Percentiles rank a stretch among this genome's conserved stretches.
Conservation (phyloP, 192 early-diverging fungal species). For the Phlyctochytrium planicorne region DNA sequence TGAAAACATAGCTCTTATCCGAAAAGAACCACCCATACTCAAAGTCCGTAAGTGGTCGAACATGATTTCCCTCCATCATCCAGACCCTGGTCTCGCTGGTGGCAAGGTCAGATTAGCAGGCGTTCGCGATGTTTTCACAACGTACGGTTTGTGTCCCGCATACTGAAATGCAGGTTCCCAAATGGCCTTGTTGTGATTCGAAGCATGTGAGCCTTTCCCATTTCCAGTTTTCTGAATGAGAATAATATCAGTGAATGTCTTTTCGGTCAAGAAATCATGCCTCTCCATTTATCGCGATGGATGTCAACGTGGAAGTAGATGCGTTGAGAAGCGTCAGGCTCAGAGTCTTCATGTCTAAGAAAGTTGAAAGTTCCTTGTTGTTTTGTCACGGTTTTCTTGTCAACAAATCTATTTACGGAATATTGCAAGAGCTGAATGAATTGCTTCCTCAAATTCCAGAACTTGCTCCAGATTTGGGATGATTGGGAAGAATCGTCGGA, state of each 20-base stretch:
- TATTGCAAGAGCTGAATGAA: no score
- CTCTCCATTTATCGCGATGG: not conserved
- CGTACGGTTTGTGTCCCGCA: not conserved
- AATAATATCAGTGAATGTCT: no score
- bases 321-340: not conserved
- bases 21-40: not conserved
- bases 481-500: no score
- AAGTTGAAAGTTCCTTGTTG: no score
- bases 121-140: not conserved
- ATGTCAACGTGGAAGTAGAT: not conserved
- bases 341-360: not conserved
- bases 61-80: not conserved
- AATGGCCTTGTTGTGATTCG: no score
- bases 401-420: no score
- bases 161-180: not conserved
- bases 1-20: not conserved
- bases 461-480: no score
- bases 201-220: no score
- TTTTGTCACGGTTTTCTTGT: not conserved
- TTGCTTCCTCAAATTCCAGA: no score
- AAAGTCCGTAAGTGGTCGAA: not conserved
- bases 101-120: no score
- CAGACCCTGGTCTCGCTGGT: not conserved
- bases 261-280: no score
- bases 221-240: no score